Evolutionary conservation across 805 yeast species (phyloP).

Genomic region (Lachancea fermentati): DNA sequence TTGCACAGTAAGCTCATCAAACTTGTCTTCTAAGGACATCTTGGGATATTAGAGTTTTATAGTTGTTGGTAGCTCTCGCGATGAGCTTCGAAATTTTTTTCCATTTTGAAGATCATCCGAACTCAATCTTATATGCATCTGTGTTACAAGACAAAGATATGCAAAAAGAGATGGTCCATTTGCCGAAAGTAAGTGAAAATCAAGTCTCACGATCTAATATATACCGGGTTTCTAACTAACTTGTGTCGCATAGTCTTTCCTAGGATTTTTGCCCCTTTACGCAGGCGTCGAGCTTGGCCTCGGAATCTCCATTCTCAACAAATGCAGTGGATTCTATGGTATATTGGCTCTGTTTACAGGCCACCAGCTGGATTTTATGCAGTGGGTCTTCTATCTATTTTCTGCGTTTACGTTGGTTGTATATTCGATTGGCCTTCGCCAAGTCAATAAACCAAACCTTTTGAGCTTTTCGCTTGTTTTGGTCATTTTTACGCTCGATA

Average conservation of each 20-base stretch:
- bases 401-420: conserved; percentile 60
- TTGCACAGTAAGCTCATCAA: conserved; percentile 15
- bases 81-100: conserved; percentile 1
- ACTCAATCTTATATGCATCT: neutral
- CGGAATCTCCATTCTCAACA: conserved; percentile 73
- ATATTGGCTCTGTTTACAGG: conserved; percentile 82
- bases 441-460: conserved; percentile 49
- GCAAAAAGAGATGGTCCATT: conserved; percentile 6
- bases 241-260: conserved; percentile 54
- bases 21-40: conserved; percentile 23
- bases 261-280: conserved; percentile 71
- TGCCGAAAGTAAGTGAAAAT: conserved; percentile 19
- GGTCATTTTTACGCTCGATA: conserved; percentile 59
- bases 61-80: neutral
- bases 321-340: conserved; percentile 86
- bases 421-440: conserved; percentile 52
- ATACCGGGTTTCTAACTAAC: conserved; percentile 6
- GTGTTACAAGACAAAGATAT: neutral
- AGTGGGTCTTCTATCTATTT: conserved; percentile 71
- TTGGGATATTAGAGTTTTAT: neutral
- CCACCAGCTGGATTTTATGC: conserved; percentile 75
- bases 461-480: conserved; percentile 59
- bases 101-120: neutral
- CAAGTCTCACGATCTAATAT: neutral
- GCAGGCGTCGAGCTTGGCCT: conserved; percentile 81